Percentiles rank a stretch among this genome's conserved stretches.
Conservation (phyloP, 169 alveolate species). For the Cryptosporidium baileyi region DNA sequence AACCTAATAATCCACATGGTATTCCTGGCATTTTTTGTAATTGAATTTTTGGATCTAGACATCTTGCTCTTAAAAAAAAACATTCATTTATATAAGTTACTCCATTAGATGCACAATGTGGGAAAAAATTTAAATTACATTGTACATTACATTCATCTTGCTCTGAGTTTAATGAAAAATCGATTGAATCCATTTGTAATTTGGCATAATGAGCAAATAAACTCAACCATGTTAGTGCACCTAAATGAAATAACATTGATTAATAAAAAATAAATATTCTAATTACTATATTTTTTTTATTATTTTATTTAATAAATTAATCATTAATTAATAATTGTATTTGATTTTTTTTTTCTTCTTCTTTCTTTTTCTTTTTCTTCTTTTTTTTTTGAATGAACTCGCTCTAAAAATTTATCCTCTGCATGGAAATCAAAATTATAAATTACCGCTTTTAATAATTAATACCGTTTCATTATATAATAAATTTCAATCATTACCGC, state of each 20-base stretch:
- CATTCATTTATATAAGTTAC: constrained; percentile 64
- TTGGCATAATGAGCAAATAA: constrained; percentile 66
- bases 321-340: too few relatives aligned
- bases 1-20: constrained; percentile 54
- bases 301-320: not conserved
- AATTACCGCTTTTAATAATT: too few relatives aligned
- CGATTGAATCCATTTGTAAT: constrained; percentile 60
- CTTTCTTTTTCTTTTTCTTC: not conserved
- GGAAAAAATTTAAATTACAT: constrained; percentile 57
- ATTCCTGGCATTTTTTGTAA: constrained; percentile 61
- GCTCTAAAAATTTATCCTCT: too few relatives aligned
- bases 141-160: constrained; percentile 45
- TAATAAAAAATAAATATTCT: too few relatives aligned
- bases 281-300: not conserved
- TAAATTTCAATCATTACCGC: too few relatives aligned
- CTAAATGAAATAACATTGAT: constrained; percentile 44
- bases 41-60: constrained; percentile 63
- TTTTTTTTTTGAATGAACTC: not conserved
- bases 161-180: constrained; percentile 1
- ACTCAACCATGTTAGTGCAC: constrained; percentile 55
- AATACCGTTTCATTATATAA: too few relatives aligned
- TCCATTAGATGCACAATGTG: constrained; percentile 63
- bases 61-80: constrained; percentile 40
- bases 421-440: too few relatives aligned
- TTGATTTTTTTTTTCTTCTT: not conserved